Evolutionary conservation across 164 flowering plant genomes (phyloP), one percentile per base, ranked within the genome.

Genomic region (Kingdonia uniflora): DNA sequence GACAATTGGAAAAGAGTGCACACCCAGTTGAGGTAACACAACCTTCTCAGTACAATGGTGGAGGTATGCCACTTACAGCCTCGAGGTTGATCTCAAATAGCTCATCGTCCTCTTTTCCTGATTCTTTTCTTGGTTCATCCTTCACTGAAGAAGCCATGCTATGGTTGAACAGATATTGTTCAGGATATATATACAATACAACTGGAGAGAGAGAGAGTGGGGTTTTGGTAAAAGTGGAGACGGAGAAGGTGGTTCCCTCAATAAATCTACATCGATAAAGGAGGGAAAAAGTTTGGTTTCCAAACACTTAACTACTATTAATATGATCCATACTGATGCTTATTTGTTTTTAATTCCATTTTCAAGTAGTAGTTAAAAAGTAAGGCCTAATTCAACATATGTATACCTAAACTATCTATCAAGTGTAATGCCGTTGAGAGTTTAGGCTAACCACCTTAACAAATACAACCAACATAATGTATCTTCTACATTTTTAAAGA

Each of bases 1-100:
- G 51, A 33, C 84, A 79, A 29, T 79, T 79, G 15, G 77, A 80
- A 11, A 79, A 63, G 39, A 74, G 80, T 1, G 63, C 68, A 40
- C 26, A 55, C 11, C 64, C 61, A 0, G 70, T 61, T 24, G 67
- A 37, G 1, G 72, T 61, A 16, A 42, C 21, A 51, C 49, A 63
- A 50, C 60, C 55, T 13, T 71, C 77, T 61, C 70, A 61, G 62
- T 59, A 64, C 8, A 29, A 38, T 11, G 74, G 75, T 0, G 78
- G 65, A 8, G 76, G 70, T 38, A 65, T 66, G 49, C 47, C 53
- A 54, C 70, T 46, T 5, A 66, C 74, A 0, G 62, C 71, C 38
- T 71, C 74, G 0, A 75, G 57, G 56, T 80, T 61, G 40, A 80
- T 80, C 60, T 80, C 85, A 37, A 79, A 80, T 1, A 80, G 74